These are phyloP conservation scores for Solanum bulbocastanum DNA, from an alignment of 257 asterid genomes.

Conservation along the genomic window DNA sequence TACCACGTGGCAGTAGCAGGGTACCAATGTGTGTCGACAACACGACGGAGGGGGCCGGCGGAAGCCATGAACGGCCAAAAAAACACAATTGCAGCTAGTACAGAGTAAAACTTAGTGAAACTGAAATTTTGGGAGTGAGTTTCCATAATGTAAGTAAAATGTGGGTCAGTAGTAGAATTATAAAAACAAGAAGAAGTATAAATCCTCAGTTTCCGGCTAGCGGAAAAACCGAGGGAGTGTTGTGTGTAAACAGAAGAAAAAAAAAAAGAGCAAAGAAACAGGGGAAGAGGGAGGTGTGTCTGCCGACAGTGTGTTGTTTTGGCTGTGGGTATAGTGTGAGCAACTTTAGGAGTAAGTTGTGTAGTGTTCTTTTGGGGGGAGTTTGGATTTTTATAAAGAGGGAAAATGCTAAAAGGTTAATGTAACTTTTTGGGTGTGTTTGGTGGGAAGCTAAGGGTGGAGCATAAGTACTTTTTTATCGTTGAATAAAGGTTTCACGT, in stretches of 20 bases:
- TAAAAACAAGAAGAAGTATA: neutral
- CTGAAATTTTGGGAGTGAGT: neutral
- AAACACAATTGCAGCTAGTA: neutral
- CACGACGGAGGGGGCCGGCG: slow-evolving; percentile 16
- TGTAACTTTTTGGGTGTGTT: neutral
- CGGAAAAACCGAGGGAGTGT: slow-evolving; percentile 31
- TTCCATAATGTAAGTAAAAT: slow-evolving; percentile 27
- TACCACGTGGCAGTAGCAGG: slow-evolving; percentile 98
- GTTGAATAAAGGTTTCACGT: too few species aligned
- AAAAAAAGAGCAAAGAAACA: neutral
- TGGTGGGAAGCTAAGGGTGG: neutral
- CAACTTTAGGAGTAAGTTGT: neutral
- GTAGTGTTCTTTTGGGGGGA: neutral
- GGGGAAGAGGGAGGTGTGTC: neutral
- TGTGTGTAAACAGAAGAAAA: neutral
- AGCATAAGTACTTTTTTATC: too few species aligned
- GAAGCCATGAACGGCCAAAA: slow-evolving; percentile 4
- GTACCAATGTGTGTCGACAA: slow-evolving; percentile 43
- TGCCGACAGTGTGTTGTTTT: slow-evolving; percentile 32
- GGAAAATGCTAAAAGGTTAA: neutral
- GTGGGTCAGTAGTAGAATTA: neutral
- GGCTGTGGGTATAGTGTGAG: neutral
- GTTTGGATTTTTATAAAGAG: neutral
- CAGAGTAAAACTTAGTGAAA: neutral
- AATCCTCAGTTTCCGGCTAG: slow-evolving; percentile 23